A percentile compares a stretch with the other conserved stretches of the same genome.
Conservation (phyloP, 2,329 filamentous ascomycete genomes). For the Teratosphaeria gauchensis region DNA sequence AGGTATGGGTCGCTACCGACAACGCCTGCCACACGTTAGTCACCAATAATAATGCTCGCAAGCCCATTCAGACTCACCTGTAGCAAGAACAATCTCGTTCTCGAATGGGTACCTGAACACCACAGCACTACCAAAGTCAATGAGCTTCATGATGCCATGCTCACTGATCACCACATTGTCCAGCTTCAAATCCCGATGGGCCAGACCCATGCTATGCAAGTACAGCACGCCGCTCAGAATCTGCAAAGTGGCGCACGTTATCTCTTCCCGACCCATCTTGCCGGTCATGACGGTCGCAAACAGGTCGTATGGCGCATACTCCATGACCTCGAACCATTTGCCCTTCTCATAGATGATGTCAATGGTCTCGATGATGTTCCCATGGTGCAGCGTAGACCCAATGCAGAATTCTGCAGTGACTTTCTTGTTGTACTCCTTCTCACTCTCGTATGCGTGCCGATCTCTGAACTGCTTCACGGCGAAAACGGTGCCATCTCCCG, state of each 20-base stretch:
- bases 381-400: slow-evolving; percentile 90
- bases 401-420: slow-evolving; percentile 97
- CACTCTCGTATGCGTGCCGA: slow-evolving; percentile 82
- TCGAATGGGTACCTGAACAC: slow-evolving; percentile 98
- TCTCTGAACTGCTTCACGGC: slow-evolving; percentile 95
- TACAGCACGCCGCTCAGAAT: slow-evolving; percentile 92
- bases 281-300: slow-evolving; percentile 99
- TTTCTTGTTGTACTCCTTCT: slow-evolving; percentile 96
- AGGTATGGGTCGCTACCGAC: slow-evolving; percentile 90
- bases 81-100: slow-evolving; percentile 69
- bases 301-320: slow-evolving; percentile 89
- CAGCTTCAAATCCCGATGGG: slow-evolving; percentile 88
- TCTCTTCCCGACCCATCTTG: slow-evolving; percentile 86
- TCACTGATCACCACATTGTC: slow-evolving; percentile 98
- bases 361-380: slow-evolving; percentile 95
- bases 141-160: slow-evolving; percentile 96
- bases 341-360: slow-evolving; percentile 92
- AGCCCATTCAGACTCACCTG: slow-evolving; percentile 48
- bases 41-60: background rate
- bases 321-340: slow-evolving; percentile 98
- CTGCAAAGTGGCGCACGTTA: slow-evolving; percentile 84
- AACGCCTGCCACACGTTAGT: slow-evolving; percentile 44
- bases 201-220: slow-evolving; percentile 86
- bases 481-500: slow-evolving; percentile 85
- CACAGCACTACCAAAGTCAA: slow-evolving; percentile 95